Evolutionary conservation across 176 grass and related monocot genomes (phyloP).

Genomic region (Oryza australiensis): DNA sequence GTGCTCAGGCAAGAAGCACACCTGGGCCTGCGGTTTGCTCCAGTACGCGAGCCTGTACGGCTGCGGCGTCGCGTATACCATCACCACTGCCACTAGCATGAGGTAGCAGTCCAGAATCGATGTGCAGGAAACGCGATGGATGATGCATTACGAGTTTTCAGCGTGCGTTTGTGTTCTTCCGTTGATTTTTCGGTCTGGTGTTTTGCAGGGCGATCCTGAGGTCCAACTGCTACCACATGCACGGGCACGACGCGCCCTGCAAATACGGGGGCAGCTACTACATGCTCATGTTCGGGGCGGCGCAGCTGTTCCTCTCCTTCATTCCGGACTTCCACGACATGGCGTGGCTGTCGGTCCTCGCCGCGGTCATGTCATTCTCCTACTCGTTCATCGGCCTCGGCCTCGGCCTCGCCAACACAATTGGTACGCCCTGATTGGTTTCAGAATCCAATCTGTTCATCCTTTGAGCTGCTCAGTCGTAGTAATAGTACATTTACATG

Average conservation of each 20-base stretch:
- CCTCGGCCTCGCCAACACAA: conserved; percentile 58
- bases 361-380: conserved; percentile 76
- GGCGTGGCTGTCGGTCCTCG: conserved; percentile 77
- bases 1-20: conserved; percentile 62
- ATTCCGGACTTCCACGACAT: conserved; percentile 79
- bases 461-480: not conserved
- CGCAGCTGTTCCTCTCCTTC: conserved; percentile 67
- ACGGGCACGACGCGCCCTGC: conserved; percentile 64
- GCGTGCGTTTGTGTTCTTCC: not conserved
- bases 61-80: conserved; percentile 57
- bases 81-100: conserved; percentile 66
- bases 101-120: conserved; percentile 35
- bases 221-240: conserved; percentile 64
- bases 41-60: conserved; percentile 62
- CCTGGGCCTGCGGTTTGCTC: conserved; percentile 67
- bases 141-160: not conserved
- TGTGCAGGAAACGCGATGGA: not conserved
- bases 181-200: not conserved
- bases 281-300: conserved; percentile 64
- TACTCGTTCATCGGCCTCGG: conserved; percentile 69
- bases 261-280: conserved; percentile 51
- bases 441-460: not conserved
- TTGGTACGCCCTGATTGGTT: conserved; percentile 35
- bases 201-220: conserved; percentile 62
- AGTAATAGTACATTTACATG: not conserved